phyloP scores from a whole-genome alignment of 306 rosid genomes.

The Malus domestica region ASM211411v1 NC_041803.1:35462501-35463000 shows the following conservation, averaged over 20 bases:
- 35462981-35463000: slow-evolving; percentile 75
- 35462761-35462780: slow-evolving; percentile 95
- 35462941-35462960: slow-evolving; percentile 98
- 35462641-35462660: neutral
- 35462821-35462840: slow-evolving; percentile 81
- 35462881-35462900: slow-evolving; percentile 88
- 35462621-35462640: neutral
- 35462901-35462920: slow-evolving; percentile 73
- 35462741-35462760: slow-evolving; percentile 31
- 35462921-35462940: slow-evolving; percentile 47
- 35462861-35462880: slow-evolving; percentile 98
- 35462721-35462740: slow-evolving; percentile 1
- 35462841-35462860: slow-evolving; percentile 99
- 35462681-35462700: neutral
- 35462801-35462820: slow-evolving; percentile 70
- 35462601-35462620: neutral
- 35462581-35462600: too few relatives aligned
- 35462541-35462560: too few relatives aligned
- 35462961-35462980: slow-evolving; percentile 93
- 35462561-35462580: too few relatives aligned
- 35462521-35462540: too few relatives aligned
- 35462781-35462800: slow-evolving; percentile 86
- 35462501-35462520: too few relatives aligned
- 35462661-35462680: neutral
- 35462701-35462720: neutral